Base-by-base conservation (phyloP, 73 alveolate genomes). In the Durusdinium trenchii region DNA sequence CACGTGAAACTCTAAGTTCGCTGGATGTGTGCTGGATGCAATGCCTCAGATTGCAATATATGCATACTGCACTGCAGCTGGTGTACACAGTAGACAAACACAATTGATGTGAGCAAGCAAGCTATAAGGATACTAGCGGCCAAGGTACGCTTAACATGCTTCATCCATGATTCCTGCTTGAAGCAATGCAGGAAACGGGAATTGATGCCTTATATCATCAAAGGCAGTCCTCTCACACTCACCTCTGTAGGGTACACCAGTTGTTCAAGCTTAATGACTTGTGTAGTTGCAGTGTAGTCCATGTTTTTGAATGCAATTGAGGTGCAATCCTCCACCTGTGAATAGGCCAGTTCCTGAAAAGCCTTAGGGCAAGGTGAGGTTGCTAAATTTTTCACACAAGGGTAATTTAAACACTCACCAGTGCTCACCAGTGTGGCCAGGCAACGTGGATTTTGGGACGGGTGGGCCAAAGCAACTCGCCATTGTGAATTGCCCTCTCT, bases 1-100 rank as follows among this genome's bases (percentile, higher is more conserved):
- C 61, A 76, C 12, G 45, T 76, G 16, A 26, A 76, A 3, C 35
- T 76, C 86, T 60, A 76, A 76, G 61, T 76, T 76, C 61, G 86
- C 86, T 20, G 26, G 42, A 43, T 76, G 86, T 6, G 86, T 76
- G 12, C 38, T 76, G 4, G 61, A 36, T 7, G 86, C 86, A 5
- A 76, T 76, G 5, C 86, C 86, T 76, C 38, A 76, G 82, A 46
- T 69, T n/a, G 6, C 82, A 32, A n/a, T n/a, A n/a, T n/a, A n/a
- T n/a, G n/a, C n/a, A n/a, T n/a, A n/a, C n/a, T n/a, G n/a, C n/a
- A n/a, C n/a, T n/a, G n/a, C n/a, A n/a, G n/a, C n/a, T n/a, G n/a
- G n/a, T n/a, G n/a, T n/a, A n/a, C n/a, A n/a, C n/a, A n/a, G n/a
- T n/a, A n/a, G n/a, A n/a, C n/a, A n/a, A n/a, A n/a, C n/a, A n/a